Percentiles rank a stretch among this genome's conserved stretches.
These are phyloP conservation scores for Aspergillus homomorphus DNA, from an alignment of 495 filamentous ascomycete genomes.

Conservation along the genomic window DNA sequence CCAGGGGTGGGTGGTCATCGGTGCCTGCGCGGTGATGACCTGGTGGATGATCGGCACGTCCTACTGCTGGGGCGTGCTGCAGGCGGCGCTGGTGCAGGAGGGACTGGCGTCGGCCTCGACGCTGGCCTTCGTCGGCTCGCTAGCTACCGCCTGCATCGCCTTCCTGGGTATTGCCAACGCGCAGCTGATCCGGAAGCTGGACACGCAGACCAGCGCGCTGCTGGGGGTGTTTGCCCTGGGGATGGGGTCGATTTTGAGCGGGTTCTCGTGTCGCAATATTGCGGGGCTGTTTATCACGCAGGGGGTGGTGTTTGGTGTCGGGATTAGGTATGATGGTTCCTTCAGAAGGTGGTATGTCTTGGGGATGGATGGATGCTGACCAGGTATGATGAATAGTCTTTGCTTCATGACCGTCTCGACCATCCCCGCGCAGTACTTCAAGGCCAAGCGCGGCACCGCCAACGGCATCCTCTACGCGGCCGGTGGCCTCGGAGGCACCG, in stretches of 20 bases:
- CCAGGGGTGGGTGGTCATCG: conserved; percentile 57
- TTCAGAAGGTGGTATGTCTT: neutral
- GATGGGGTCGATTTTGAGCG: conserved; percentile 45
- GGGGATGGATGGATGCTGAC: neutral
- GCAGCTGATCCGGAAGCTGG: conserved; percentile 47
- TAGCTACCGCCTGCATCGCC: conserved; percentile 46
- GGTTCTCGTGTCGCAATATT: conserved; percentile 48
- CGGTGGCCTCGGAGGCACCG: conserved; percentile 52
- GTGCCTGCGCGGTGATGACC: conserved; percentile 46
- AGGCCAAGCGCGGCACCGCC: conserved; percentile 50
- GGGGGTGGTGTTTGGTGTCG: conserved; percentile 53
- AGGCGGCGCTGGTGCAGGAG: conserved; percentile 49
- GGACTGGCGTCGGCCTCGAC: conserved; percentile 46
- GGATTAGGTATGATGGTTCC: conserved; percentile 37
- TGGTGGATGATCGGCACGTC: conserved; percentile 55
- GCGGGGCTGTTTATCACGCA: conserved; percentile 54
- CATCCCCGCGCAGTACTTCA: conserved; percentile 55
- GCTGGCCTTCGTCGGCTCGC: conserved; percentile 55
- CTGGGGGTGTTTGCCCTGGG: conserved; percentile 47
- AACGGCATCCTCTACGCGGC: conserved; percentile 55
- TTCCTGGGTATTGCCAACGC: conserved; percentile 49
- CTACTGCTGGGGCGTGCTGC: conserved; percentile 58
- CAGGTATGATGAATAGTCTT: conserved; percentile 28
- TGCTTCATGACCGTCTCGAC: conserved; percentile 40
- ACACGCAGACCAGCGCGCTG: conserved; percentile 42